These are phyloP conservation scores for Vicia sativa DNA, from an alignment of 306 rosid genomes.

Conservation along the genomic window DNA sequence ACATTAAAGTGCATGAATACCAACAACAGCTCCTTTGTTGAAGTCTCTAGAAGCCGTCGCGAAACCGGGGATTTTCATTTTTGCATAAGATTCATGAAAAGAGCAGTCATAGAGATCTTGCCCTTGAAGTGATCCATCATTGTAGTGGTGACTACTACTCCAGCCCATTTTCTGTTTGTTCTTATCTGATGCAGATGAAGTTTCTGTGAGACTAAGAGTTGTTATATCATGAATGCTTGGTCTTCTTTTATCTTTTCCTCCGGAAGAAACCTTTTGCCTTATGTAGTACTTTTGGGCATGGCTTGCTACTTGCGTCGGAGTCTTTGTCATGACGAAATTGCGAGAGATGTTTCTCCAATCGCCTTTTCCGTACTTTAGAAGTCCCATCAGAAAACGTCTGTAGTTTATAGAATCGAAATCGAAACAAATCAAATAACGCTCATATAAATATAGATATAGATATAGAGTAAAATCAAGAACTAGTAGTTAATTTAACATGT, in stretches of 20 bases:
- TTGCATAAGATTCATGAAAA: slow-evolving; percentile 58
- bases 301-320: slow-evolving; percentile 59
- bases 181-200: slow-evolving; percentile 44
- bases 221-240: slow-evolving; percentile 97
- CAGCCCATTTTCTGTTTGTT: slow-evolving; percentile 42
- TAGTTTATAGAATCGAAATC: slow-evolving; percentile 9
- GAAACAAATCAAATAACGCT: too few relatives aligned
- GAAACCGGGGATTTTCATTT: slow-evolving; percentile 48
- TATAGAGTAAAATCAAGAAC: slow-evolving; percentile 23
- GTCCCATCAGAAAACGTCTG: slow-evolving; percentile 91
- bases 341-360: slow-evolving; percentile 95
- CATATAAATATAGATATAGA: neutral
- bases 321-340: slow-evolving; percentile 69
- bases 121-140: slow-evolving; percentile 49
- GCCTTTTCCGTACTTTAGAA: slow-evolving; percentile 83
- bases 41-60: slow-evolving; percentile 51
- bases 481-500: neutral
- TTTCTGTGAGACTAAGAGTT: slow-evolving; percentile 63
- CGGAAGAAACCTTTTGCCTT: slow-evolving; percentile 85
- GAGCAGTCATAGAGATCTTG: slow-evolving; percentile 56
- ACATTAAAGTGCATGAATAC: slow-evolving; percentile 45
- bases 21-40: slow-evolving; percentile 45
- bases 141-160: slow-evolving; percentile 37
- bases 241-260: slow-evolving; percentile 83
- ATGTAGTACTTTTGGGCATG: slow-evolving; percentile 80